Percentiles rank a stretch among this genome's conserved stretches.
These are phyloP conservation scores for Clavispora santaluciae DNA, from an alignment of 805 yeast genomes.

Conservation along the genomic window DNA sequence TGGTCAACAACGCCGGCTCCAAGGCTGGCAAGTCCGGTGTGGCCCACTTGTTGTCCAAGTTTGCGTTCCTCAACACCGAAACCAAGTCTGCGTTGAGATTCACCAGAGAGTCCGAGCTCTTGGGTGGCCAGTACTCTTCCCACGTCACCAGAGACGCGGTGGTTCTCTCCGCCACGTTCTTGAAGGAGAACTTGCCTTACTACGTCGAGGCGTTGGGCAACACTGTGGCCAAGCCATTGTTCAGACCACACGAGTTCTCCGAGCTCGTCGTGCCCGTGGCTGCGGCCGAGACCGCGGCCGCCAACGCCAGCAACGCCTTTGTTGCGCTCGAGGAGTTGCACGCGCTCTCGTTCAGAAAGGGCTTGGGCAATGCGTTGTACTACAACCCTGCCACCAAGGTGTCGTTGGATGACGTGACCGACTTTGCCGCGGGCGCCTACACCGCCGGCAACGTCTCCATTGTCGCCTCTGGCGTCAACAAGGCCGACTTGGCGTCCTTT, in stretches of 20 bases:
- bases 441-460: conserved; percentile 67
- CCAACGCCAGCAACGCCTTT: conserved; percentile 47
- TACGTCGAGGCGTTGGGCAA: conserved; percentile 82
- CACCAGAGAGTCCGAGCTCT: conserved; percentile 89
- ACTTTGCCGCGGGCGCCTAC: conserved; percentile 64
- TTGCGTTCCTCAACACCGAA: conserved; percentile 76
- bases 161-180: conserved; percentile 73
- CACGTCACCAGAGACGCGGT: conserved; percentile 79
- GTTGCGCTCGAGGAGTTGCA: conserved; percentile 76
- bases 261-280: conserved; percentile 85
- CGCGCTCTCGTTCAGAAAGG: conserved; percentile 76
- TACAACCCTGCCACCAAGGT: conserved; percentile 59
- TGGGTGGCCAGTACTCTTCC: conserved; percentile 78
- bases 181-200: conserved; percentile 86
- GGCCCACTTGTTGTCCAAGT: conserved; percentile 80
- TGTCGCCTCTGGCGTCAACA: conserved; percentile 68
- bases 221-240: conserved; percentile 63
- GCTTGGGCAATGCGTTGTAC: conserved; percentile 79
- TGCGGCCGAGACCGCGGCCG: conserved; percentile 53
- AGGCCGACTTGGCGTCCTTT: conserved; percentile 63
- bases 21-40: conserved; percentile 72
- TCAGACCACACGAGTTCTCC: conserved; percentile 74
- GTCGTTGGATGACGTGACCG: conserved; percentile 59
- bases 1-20: conserved; percentile 80
- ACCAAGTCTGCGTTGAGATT: conserved; percentile 85